Conservation (phyloP, 2,329 filamentous ascomycete genomes). For the Pestalotiopsis sp. region DNA sequence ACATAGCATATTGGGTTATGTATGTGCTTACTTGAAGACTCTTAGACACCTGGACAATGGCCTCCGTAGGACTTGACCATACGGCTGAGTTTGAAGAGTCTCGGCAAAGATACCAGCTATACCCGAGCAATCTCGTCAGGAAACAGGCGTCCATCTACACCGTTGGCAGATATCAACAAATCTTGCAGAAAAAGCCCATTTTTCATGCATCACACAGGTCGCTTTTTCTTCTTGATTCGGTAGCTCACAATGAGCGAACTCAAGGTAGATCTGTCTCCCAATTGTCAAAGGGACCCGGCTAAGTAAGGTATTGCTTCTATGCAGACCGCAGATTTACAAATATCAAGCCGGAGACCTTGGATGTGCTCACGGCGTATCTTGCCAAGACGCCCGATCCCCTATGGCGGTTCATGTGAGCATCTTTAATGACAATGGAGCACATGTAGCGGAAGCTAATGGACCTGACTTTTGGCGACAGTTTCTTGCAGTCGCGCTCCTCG, state of each 20-base stretch:
- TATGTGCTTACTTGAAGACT: neutral
- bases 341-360: neutral
- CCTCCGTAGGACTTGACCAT: neutral
- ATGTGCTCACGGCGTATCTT: neutral
- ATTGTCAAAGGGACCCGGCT: neutral
- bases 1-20: neutral
- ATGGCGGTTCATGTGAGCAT: slow-evolving; percentile 17
- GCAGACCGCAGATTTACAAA: neutral
- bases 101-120: slow-evolving; percentile 1
- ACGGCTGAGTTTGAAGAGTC: slow-evolving; percentile 6
- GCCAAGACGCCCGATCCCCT: neutral
- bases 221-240: neutral
- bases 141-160: slow-evolving; percentile 18
- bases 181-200: slow-evolving; percentile 13
- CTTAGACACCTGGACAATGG: neutral
- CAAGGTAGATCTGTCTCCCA: neutral
- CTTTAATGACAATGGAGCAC: slow-evolving; percentile 14
- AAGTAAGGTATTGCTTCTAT: neutral
- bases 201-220: slow-evolving; percentile 17
- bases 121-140: slow-evolving; percentile 19
- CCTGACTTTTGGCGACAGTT: slow-evolving; percentile 7
- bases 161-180: slow-evolving; percentile 16
- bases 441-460: neutral
- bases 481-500: slow-evolving; percentile 19
- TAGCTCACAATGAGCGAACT: neutral